Base-by-base conservation (phyloP, 768 basidiomycete genomes). In the Hemileccinum impolitum region DNA sequence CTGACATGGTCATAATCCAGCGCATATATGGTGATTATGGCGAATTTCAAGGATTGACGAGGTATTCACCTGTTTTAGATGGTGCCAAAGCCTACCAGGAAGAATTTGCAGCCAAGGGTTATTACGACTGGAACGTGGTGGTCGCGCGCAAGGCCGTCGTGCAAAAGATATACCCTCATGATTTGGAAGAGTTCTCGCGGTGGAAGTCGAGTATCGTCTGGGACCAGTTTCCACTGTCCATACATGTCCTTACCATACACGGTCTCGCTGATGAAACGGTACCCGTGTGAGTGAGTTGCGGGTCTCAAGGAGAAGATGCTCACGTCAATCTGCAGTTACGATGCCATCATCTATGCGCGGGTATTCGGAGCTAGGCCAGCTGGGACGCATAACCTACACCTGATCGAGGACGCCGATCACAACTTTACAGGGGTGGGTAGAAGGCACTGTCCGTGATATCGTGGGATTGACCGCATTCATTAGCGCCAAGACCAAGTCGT, bases 321-420 rank as follows among this genome's bases (percentile, higher is more conserved):
- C 23, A 51, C 43, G 10, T 19, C 17, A 2, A 40, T 0, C 6
- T 39, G 19, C 57, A 90, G 87, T 39, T 85, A 82, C 60, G 88
- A 91, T 60, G 85, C 82, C 0, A 48, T 82, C 53, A 82, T 90
- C 36, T 90, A 88, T 49, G 77, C 84, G 1, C 72, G 77, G 14
- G 79, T 79, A 1, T 72, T 87, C 39, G 76, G 82, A 26, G 58
- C 66, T 28, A 75, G 86, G 48, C 57, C 57, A 13, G 78, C 82
- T 18, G 90, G 87, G 40, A 87, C 85, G 7, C 86, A 90, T 61
- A 82, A 73, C 15, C 70, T 91, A 21, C 77, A 84, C 60, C 70
- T 85, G 21, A 68, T 89, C 34, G 90, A 91, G 63, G 77, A 76
- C 38, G 86, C 84, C 8, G 87, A 90, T 68, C 90, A 91, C 61